phyloP scores from a whole-genome alignment of 352 stramenopile species.

The Phytophthora lateralis region DNA sequence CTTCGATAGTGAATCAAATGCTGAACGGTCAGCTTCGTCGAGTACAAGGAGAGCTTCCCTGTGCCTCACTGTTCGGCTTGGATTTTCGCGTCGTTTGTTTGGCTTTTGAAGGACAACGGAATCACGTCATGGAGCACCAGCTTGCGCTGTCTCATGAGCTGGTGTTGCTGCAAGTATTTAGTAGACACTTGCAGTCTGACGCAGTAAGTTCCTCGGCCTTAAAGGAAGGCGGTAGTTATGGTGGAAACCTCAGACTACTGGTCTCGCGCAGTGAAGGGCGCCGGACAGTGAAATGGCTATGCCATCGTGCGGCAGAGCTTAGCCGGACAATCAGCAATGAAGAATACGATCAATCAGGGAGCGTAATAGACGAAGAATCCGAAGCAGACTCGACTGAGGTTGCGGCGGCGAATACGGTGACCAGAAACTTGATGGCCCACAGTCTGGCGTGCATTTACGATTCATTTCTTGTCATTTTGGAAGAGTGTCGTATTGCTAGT shows the following conservation, averaged over 20 bases:
- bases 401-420: conserved; percentile 12
- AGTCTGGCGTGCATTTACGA: conserved; percentile 50
- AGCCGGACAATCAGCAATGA: conserved; percentile 33
- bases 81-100: conserved; percentile 56
- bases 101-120: conserved; percentile 54
- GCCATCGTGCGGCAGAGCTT: conserved; percentile 33
- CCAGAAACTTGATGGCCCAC: conserved; percentile 31
- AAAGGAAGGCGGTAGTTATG: conserved; percentile 13
- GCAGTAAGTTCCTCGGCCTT: conserved; percentile 13
- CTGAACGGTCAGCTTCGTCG: conserved; percentile 37
- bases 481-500: conserved; percentile 34
- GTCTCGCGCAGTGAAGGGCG: conserved; percentile 49
- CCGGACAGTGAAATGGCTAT: conserved; percentile 59
- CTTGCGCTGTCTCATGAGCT: conserved; percentile 55
- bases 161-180: conserved; percentile 53
- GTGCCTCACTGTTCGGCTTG: conserved; percentile 56
- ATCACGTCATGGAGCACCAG: conserved; percentile 27
- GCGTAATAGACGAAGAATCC: conserved; percentile 19
- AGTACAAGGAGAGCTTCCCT: conserved; percentile 34
- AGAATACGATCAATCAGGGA: conserved; percentile 34
- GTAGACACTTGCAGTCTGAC: conserved; percentile 39
- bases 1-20: conserved; percentile 42
- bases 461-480: conserved; percentile 41
- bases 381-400: conserved; percentile 15
- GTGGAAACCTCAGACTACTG: conserved; percentile 27